A percentile compares a stretch with the other conserved stretches of the same genome.
Conservation (phyloP, 768 basidiomycete genomes). For the Leucocoprinus leucothites region DNA sequence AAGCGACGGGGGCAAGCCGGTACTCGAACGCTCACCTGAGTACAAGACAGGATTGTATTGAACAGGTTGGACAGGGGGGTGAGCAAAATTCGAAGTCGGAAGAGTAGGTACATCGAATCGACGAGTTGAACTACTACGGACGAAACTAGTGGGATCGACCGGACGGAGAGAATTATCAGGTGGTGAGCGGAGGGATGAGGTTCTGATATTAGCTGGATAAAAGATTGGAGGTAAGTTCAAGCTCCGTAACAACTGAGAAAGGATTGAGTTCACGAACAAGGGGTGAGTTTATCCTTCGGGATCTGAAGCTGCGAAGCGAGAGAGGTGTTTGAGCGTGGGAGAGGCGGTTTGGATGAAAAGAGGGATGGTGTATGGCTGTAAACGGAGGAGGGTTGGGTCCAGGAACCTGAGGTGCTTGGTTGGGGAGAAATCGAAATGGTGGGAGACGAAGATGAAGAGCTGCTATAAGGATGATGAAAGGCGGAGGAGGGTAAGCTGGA, state of each 20-base stretch:
- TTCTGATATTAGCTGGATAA: constrained; percentile 12
- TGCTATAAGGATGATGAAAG: not conserved
- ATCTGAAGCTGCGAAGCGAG: constrained; percentile 18
- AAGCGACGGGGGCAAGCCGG: constrained; percentile 67
- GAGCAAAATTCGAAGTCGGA: constrained; percentile 2
- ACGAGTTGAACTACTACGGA: not conserved
- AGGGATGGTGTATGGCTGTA: constrained; percentile 17
- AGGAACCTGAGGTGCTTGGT: constrained; percentile 22
- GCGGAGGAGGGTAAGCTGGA: constrained; percentile 37
- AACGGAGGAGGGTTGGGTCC: constrained; percentile 25
- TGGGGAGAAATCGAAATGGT: constrained; percentile 19
- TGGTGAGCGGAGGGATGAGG: constrained; percentile 1
- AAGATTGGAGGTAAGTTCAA: not conserved
- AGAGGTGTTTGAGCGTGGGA: constrained; percentile 28
- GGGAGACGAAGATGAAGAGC: constrained; percentile 14
- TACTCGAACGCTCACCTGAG: constrained; percentile 46
- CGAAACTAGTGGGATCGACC: not conserved
- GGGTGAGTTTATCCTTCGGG: constrained; percentile 17
- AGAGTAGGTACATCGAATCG: not conserved
- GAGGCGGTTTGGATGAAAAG: constrained; percentile 23
- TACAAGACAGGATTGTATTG: constrained; percentile 22
- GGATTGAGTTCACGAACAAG: constrained; percentile 17
- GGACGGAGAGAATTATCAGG: not conserved
- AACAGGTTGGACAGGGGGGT: constrained; percentile 10
- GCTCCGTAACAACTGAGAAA: not conserved